These are phyloP conservation scores for Tolypocladium ophioglossoides DNA, from an alignment of 2,329 filamentous ascomycete genomes.

Conservation along the genomic window DNA sequence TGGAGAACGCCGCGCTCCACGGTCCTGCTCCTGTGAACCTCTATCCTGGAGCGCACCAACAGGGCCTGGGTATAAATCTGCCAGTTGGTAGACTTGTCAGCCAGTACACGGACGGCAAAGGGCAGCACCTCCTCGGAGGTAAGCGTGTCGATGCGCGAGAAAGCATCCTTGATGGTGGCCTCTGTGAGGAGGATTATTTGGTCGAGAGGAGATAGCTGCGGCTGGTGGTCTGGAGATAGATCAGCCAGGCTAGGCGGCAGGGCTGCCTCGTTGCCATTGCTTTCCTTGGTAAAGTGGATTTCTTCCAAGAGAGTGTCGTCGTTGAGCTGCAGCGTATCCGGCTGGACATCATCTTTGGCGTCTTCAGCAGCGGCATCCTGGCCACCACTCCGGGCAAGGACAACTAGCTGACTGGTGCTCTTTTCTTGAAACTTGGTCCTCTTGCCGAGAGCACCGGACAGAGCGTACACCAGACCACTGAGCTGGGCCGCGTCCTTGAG, in stretches of 20 bases:
- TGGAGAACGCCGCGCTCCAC: slow-evolving; percentile 84
- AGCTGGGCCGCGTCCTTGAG: slow-evolving; percentile 55
- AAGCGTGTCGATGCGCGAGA: slow-evolving; percentile 69
- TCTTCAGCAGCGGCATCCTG: slow-evolving; percentile 11
- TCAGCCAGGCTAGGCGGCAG: slow-evolving; percentile 52
- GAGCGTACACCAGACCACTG: slow-evolving; percentile 66
- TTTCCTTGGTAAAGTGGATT: slow-evolving; percentile 62
- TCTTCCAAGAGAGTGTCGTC: slow-evolving; percentile 88
- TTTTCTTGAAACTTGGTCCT: slow-evolving; percentile 71
- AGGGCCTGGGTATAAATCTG: slow-evolving; percentile 94
- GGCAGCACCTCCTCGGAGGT: slow-evolving; percentile 91
- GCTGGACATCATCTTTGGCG: slow-evolving; percentile 26
- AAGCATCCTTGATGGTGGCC: slow-evolving; percentile 78
- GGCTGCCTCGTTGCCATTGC: slow-evolving; percentile 25
- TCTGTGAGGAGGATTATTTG: slow-evolving; percentile 86
- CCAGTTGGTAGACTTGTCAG: slow-evolving; percentile 90
- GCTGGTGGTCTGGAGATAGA: slow-evolving; percentile 70
- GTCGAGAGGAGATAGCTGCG: slow-evolving; percentile 70
- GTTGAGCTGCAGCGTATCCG: slow-evolving; percentile 68
- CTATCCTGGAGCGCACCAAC: slow-evolving; percentile 79
- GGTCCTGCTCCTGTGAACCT: slow-evolving; percentile 77
- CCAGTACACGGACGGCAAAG: slow-evolving; percentile 78
- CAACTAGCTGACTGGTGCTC: slow-evolving; percentile 78
- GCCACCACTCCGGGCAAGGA: slow-evolving; percentile 67
- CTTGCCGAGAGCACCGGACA: slow-evolving; percentile 83